Conservation (phyloP, 768 basidiomycete species). For the Pholiota conissans region DNA sequence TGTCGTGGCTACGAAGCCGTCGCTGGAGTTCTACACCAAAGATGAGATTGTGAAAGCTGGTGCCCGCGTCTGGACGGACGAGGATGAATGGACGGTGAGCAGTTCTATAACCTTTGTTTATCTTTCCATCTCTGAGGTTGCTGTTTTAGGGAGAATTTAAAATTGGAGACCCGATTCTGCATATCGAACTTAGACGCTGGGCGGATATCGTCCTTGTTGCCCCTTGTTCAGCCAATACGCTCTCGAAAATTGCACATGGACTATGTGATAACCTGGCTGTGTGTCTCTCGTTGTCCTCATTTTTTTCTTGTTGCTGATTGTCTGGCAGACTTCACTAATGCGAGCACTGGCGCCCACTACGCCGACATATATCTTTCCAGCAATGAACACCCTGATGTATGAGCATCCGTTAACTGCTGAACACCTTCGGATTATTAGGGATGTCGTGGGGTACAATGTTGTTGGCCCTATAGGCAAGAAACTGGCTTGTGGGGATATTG, state of each 20-base stretch:
- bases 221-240: constrained; percentile 94
- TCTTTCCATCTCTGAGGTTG: neutral
- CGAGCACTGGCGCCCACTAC: constrained; percentile 83
- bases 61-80: constrained; percentile 81
- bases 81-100: constrained; percentile 91
- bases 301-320: neutral
- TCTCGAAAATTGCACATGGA: constrained; percentile 89
- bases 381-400: constrained; percentile 99
- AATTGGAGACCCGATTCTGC: constrained; percentile 90
- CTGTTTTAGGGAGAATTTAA: constrained; percentile 61
- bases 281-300: constrained; percentile 17
- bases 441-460: constrained; percentile 78
- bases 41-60: constrained; percentile 50
- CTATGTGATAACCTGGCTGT: constrained; percentile 89
- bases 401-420: constrained; percentile 87
- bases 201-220: constrained; percentile 94
- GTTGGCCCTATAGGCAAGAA: constrained; percentile 87
- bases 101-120: neutral
- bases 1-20: constrained; percentile 78
- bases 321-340: constrained; percentile 71
- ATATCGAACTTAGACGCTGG: constrained; percentile 94
- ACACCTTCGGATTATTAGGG: constrained; percentile 74
- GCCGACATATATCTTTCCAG: constrained; percentile 90
- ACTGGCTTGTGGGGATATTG: constrained; percentile 93
- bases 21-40: constrained; percentile 73